phyloP scores from a whole-genome alignment of 2,329 filamentous ascomycete species.

The Fusarium oxysporum region DNA sequence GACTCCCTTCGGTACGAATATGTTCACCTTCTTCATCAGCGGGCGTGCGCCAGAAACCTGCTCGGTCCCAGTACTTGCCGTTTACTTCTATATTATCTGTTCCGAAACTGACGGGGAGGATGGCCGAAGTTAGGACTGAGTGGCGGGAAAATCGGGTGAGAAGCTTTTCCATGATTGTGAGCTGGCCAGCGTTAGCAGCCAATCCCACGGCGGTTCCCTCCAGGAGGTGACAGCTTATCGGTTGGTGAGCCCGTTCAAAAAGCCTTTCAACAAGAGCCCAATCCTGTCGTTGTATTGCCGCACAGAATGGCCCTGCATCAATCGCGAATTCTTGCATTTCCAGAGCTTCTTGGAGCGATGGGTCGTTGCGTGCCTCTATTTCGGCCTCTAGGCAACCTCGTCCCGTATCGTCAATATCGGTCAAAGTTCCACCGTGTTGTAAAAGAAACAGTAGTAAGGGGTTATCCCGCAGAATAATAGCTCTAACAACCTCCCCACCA shows the following conservation, averaged over 20 bases:
- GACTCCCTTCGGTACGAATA: not conserved
- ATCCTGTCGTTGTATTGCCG: accelerated
- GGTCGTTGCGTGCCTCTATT: accelerated
- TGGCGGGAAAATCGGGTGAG: not conserved
- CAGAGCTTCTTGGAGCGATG: accelerated
- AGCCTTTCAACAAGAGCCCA: not conserved
- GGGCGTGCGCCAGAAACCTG: not conserved
- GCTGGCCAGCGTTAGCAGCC: not conserved
- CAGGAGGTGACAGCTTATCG: accelerated
- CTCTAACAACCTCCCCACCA: accelerated
- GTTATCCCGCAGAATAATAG: not conserved
- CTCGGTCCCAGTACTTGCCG: no score
- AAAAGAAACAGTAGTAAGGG: not conserved
- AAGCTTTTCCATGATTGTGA: no score
- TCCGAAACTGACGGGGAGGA: no score
- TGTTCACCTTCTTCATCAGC: not conserved
- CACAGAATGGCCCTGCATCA: not conserved
- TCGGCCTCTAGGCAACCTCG: accelerated
- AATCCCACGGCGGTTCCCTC: not conserved
- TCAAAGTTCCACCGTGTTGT: not conserved
- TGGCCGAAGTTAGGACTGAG: accelerated
- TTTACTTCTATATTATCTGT: no score
- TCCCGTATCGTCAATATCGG: accelerated
- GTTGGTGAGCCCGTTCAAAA: accelerated
- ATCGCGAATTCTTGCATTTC: accelerated